Percentiles rank a stretch among this genome's conserved stretches.
Evolutionary conservation across 768 basidiomycete species (phyloP).

Genomic region (Macrolepiota dolichaula): DNA sequence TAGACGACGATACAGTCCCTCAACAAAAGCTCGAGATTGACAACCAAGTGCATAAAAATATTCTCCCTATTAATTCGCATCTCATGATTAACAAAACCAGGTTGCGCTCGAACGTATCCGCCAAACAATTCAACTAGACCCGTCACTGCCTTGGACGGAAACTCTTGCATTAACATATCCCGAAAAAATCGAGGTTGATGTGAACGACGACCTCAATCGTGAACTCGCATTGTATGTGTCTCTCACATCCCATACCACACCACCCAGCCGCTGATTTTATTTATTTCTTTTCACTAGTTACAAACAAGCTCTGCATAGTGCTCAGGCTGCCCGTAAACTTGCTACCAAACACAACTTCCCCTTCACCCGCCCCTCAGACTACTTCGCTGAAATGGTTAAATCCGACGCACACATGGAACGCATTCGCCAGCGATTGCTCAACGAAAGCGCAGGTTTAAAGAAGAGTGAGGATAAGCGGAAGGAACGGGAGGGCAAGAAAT

Average conservation of each 20-base stretch:
- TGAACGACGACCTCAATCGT: constrained; percentile 87
- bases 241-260: not conserved
- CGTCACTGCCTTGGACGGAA: constrained; percentile 81
- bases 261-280: not conserved
- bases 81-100: constrained; percentile 29
- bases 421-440: constrained; percentile 83
- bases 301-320: constrained; percentile 89
- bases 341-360: constrained; percentile 77
- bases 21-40: constrained; percentile 80
- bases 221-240: constrained; percentile 89
- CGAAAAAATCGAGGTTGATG: constrained; percentile 68
- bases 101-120: constrained; percentile 79
- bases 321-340: constrained; percentile 70
- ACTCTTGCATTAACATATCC: constrained; percentile 74
- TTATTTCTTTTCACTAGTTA: constrained; percentile 53
- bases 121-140: constrained; percentile 70
- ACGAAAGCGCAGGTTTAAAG: constrained; percentile 87
- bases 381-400: constrained; percentile 99
- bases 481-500: constrained; percentile 95
- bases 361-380: constrained; percentile 90
- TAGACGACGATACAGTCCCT: constrained; percentile 83
- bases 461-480: constrained; percentile 88
- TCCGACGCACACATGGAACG: constrained; percentile 97
- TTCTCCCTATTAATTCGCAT: not conserved
- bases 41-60: constrained; percentile 60